A percentile compares a stretch with the other conserved stretches of the same genome.
phyloP scores from a whole-genome alignment of 78 protist species.

The Planoprotostelium fungivorum region DNA sequence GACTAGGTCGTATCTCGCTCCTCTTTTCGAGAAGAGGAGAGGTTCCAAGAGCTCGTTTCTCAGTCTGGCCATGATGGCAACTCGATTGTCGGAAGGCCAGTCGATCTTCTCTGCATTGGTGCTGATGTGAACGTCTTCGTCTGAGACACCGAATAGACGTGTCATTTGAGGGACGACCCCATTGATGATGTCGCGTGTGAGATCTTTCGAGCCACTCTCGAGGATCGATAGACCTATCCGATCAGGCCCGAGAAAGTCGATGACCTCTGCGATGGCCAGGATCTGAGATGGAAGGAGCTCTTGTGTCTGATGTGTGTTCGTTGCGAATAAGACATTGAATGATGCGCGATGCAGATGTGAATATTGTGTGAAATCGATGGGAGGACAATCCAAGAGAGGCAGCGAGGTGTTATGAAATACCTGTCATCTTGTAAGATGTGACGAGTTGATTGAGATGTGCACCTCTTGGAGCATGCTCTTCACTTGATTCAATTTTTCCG shows the following conservation, averaged over 20 bases:
- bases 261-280: background rate
- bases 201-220: background rate
- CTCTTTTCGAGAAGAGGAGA: background rate
- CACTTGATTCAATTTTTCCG: background rate
- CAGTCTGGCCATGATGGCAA: background rate
- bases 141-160: background rate
- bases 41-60: background rate
- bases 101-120: background rate
- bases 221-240: background rate
- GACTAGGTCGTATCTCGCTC: background rate
- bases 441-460: background rate
- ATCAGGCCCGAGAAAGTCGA: background rate
- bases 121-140: background rate
- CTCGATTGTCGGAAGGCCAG: background rate
- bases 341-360: background rate
- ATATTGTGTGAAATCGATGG: background rate
- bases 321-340: background rate
- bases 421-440: too few species aligned
- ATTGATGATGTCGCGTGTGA: background rate
- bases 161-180: background rate
- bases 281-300: background rate
- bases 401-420: background rate
- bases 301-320: background rate
- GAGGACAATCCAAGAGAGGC: background rate
- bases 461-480: background rate